Conservation (phyloP, 768 basidiomycete genomes). For the Aureoboletus auriporus region DNA sequence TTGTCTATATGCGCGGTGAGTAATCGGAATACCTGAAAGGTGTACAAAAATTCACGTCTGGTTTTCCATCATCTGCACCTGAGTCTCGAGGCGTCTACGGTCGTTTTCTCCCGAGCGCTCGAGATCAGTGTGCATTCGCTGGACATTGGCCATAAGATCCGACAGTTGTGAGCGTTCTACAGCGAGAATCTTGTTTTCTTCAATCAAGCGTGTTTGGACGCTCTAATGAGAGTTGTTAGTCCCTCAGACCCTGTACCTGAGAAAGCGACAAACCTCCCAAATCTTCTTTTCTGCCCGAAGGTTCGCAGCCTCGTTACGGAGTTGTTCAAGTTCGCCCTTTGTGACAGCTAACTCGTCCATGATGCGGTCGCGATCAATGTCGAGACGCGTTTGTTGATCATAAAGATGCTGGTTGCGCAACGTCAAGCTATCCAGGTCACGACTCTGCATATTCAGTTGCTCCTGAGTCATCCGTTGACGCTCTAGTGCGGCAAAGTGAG, state of each 20-base stretch:
- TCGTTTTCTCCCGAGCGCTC: slow-evolving; percentile 84
- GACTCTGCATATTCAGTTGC: slow-evolving; percentile 54
- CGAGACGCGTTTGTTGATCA: slow-evolving; percentile 68
- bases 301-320: slow-evolving; percentile 83
- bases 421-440: slow-evolving; percentile 61
- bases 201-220: slow-evolving; percentile 73
- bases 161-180: slow-evolving; percentile 82
- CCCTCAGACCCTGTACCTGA: neutral
- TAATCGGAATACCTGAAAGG: neutral
- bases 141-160: slow-evolving; percentile 85
- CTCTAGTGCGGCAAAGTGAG: slow-evolving; percentile 38
- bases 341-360: slow-evolving; percentile 61
- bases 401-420: slow-evolving; percentile 71
- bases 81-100: slow-evolving; percentile 72
- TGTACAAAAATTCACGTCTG: slow-evolving; percentile 56
- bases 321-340: slow-evolving; percentile 62
- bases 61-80: slow-evolving; percentile 70
- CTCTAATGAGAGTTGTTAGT: slow-evolving; percentile 43
- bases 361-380: slow-evolving; percentile 69
- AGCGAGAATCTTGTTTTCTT: slow-evolving; percentile 78
- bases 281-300: slow-evolving; percentile 91
- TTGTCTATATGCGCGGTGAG: slow-evolving; percentile 44
- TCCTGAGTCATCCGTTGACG: slow-evolving; percentile 71
- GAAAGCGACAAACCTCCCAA: slow-evolving; percentile 66
- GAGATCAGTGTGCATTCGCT: slow-evolving; percentile 85